Conservation (phyloP, 768 basidiomycete species). For the Pleurotus eryngii region DNA sequence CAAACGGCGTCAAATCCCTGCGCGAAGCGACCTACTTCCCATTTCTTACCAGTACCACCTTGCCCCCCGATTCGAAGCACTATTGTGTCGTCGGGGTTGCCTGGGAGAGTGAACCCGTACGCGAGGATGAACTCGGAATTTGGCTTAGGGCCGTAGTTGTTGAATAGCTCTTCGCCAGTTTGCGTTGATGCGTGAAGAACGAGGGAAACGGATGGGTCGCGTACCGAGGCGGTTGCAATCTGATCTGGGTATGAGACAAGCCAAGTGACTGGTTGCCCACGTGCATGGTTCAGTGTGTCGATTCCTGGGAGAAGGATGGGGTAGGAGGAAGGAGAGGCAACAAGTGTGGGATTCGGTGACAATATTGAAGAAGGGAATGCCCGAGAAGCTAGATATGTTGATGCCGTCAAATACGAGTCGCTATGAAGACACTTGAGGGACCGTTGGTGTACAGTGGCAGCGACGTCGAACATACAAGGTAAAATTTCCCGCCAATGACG, state of each 20-base stretch:
- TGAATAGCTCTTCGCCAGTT: constrained; percentile 63
- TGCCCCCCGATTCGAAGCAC: constrained; percentile 70
- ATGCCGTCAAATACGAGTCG: constrained; percentile 66
- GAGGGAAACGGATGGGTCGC: constrained; percentile 44
- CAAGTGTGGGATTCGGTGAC: constrained; percentile 49
- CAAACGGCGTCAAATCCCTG: constrained; percentile 57
- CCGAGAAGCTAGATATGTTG: constrained; percentile 81
- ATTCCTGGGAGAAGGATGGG: constrained; percentile 86
- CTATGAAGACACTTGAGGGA: constrained; percentile 32
- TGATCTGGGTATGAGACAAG: constrained; percentile 41
- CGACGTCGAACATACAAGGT: constrained; percentile 57
- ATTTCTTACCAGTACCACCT: constrained; percentile 35
- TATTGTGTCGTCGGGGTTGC: constrained; percentile 87
- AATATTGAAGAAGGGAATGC: constrained; percentile 88
- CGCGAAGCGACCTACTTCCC: constrained; percentile 62
- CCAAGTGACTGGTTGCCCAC: constrained; percentile 83
- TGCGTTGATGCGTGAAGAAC: constrained; percentile 44
- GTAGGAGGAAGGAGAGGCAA: constrained; percentile 48
- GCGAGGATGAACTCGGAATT: constrained; percentile 89
- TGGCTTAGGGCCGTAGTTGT: constrained; percentile 91
- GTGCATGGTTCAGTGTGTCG: constrained; percentile 83
- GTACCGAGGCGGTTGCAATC: constrained; percentile 10
- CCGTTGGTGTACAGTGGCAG: neutral
- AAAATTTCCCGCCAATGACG: constrained; percentile 45
- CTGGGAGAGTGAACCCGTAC: constrained; percentile 80